Base-by-base conservation (phyloP, 768 basidiomycete species). In the Mycena maculata region DNA sequence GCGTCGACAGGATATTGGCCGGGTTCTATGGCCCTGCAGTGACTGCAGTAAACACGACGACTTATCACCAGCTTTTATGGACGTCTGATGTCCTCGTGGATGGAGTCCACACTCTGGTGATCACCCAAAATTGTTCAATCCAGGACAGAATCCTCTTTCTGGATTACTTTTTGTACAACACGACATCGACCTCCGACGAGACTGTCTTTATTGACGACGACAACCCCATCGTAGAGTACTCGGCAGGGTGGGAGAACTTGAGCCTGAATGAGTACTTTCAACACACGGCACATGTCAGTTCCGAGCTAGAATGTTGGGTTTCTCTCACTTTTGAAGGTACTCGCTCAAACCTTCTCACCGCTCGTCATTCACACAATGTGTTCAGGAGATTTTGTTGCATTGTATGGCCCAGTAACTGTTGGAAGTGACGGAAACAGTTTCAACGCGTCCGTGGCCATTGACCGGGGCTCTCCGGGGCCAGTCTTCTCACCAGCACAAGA, bases 161-260 rank as follows among this genome's bases (percentile, higher is more conserved):
- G 22, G 61, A 62, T 42, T 62, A 62, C 22, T 54, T 62, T 30
- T 7, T 62, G 11, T 62, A 54, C 42, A 38, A 23, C 11, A 36
- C 61, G 11, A 23, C 41, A 36, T 44, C 61, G 23, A 22, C 52
- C 36, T 15, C 52, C 13, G 61, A 42, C 5, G 45, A 44, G 39
- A 54, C 50, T 12, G 18, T 53, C 3, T 54, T 62, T 13, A 1
- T 62, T 18, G 61, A 62, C 39, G 60, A 62, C 30, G 23, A 13
- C 18, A 52, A 62, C 53, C 0, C 8, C 7, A n/a, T 31, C 22
- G 13, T 18, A 54, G 10, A 25, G 9, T n/a, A 54, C 45, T 20
- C 54, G 52, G 22, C 3, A 38, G 1, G 31, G 16, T 11, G 54
- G 61, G 60, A n/a, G 10, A 44, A 20, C 33, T 36, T 28, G 15